Conservation (phyloP, 108 stramenopile species). For the Cyclotella baltica region DNA sequence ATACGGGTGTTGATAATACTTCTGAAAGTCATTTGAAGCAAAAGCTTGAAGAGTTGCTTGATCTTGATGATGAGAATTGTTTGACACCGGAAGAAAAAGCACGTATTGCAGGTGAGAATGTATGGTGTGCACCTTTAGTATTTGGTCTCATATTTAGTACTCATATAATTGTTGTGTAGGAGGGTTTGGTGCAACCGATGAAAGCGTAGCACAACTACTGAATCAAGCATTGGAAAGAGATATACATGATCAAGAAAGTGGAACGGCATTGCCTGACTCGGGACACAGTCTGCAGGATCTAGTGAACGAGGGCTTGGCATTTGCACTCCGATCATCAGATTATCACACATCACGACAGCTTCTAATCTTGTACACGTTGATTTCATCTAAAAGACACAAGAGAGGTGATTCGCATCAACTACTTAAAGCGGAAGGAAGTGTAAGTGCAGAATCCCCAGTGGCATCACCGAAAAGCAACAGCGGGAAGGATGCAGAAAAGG, state of each 20-base stretch:
- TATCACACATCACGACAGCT: conserved; percentile 88
- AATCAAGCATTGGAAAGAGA: conserved; percentile 81
- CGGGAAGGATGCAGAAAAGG: conserved; percentile 32
- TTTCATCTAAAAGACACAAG: conserved; percentile 69
- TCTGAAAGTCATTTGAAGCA: conserved; percentile 69
- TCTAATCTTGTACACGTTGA: conserved; percentile 84
- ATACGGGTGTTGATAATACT: conserved; percentile 74
- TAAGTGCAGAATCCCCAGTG: conserved; percentile 13
- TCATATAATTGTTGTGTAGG: conserved; percentile 60
- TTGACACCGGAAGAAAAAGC: conserved; percentile 77
- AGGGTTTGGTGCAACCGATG: conserved; percentile 91
- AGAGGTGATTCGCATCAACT: conserved; percentile 20
- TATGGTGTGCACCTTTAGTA: not conserved
- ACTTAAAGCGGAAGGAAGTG: conserved; percentile 24
- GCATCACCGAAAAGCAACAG: conserved; percentile 32
- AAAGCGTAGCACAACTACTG: conserved; percentile 80
- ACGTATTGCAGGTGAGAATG: conserved; percentile 33
- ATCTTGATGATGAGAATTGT: conserved; percentile 73
- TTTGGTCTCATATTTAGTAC: not conserved
- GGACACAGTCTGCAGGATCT: conserved; percentile 82
- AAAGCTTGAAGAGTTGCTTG: conserved; percentile 86
- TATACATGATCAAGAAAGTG: conserved; percentile 44
- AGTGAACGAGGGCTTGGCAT: conserved; percentile 88
- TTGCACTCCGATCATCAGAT: conserved; percentile 82
- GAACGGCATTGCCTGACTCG: conserved; percentile 16